phyloP scores from a whole-genome alignment of 2,329 filamentous ascomycete genomes.

The Fusarium algeriense region DNA sequence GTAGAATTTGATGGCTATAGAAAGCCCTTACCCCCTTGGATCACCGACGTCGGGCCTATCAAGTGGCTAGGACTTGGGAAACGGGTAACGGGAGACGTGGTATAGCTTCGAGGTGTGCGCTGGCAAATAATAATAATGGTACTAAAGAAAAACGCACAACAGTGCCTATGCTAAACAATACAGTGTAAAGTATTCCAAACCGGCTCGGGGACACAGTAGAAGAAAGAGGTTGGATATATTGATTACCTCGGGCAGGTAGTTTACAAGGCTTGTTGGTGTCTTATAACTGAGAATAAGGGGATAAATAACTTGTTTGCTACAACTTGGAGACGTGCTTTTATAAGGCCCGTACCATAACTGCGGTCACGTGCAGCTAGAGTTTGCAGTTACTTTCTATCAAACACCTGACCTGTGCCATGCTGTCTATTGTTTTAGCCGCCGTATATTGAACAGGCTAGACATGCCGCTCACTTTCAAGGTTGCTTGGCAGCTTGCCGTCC shows the following conservation, averaged over 20 bases:
- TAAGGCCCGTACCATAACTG: conserved; percentile 16
- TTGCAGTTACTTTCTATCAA: conserved; percentile 28
- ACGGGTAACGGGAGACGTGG: conserved; percentile 37
- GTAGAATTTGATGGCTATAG: conserved; percentile 11
- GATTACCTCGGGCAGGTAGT: neutral
- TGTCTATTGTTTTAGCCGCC: conserved; percentile 15
- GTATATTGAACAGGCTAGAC: conserved; percentile 3
- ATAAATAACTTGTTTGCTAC: conserved; percentile 21
- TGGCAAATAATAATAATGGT: conserved; percentile 33
- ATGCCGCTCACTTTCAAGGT: conserved; percentile 12
- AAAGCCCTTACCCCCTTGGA: neutral
- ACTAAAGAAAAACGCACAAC: conserved; percentile 17
- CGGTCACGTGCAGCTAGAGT: conserved; percentile 39
- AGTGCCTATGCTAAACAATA: conserved; percentile 5
- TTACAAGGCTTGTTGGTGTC: neutral
- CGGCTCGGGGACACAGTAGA: conserved; percentile 3
- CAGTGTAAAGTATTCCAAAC: neutral
- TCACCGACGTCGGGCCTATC: neutral
- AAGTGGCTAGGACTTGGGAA: conserved; percentile 25
- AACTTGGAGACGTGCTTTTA: conserved; percentile 1
- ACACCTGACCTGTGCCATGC: conserved; percentile 11
- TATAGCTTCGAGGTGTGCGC: conserved; percentile 32
- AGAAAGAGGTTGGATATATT: neutral
- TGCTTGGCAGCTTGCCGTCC: conserved; percentile 13
- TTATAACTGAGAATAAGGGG: conserved; percentile 1